Evolutionary conservation across 2,329 filamentous ascomycete genomes (phyloP).

Genomic region (Zymoseptoria crescenta): DNA sequence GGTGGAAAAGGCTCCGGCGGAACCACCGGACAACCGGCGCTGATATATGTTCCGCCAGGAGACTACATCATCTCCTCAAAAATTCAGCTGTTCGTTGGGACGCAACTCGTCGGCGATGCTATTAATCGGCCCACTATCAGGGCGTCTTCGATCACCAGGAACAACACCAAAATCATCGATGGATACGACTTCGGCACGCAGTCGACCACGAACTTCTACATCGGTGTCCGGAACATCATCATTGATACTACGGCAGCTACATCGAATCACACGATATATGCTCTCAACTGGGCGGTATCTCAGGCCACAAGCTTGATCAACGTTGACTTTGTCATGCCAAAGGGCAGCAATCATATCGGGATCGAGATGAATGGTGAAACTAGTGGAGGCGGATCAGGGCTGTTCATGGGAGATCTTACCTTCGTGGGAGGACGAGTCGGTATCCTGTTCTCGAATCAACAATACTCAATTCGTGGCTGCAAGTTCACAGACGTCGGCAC

Average conservation of each 20-base stretch:
- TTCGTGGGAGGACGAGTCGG: slow-evolving; percentile 56
- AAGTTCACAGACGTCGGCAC: slow-evolving; percentile 21
- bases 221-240: slow-evolving; percentile 22
- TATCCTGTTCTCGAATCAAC: slow-evolving; percentile 50
- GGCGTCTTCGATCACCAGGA: slow-evolving; percentile 35
- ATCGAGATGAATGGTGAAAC: slow-evolving; percentile 29
- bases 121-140: slow-evolving; percentile 58
- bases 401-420: slow-evolving; percentile 41
- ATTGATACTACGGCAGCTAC: slow-evolving; percentile 22
- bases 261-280: slow-evolving; percentile 11
- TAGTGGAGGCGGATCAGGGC: slow-evolving; percentile 12
- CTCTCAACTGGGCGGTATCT: slow-evolving; percentile 25
- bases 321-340: slow-evolving; percentile 31
- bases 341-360: slow-evolving; percentile 30
- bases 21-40: slow-evolving; percentile 52
- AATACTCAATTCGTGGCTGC: slow-evolving; percentile 38
- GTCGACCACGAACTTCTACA: slow-evolving; percentile 25
- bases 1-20: slow-evolving; percentile 35
- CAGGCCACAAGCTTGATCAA: slow-evolving; percentile 25
- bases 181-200: slow-evolving; percentile 20
- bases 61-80: slow-evolving; percentile 58
- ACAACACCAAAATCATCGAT: slow-evolving; percentile 15
- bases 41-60: slow-evolving; percentile 23
- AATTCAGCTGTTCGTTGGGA: slow-evolving; percentile 81
- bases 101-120: slow-evolving; percentile 79